Conservation (phyloP, 202 grass and related monocot species). For the Zizania palustris region DNA sequence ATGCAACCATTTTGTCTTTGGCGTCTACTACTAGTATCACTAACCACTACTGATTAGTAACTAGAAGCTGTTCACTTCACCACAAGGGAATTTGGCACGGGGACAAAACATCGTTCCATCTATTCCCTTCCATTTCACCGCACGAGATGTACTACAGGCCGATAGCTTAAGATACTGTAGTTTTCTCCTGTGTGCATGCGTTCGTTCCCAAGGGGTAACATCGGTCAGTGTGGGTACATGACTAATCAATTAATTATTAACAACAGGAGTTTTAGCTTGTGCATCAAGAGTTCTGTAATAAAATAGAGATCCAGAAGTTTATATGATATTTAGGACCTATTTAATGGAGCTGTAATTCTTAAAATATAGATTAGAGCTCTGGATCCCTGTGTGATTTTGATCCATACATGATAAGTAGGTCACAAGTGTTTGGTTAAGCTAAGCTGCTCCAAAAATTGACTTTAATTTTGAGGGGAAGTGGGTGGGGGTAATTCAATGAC, state of each 20-base stretch:
- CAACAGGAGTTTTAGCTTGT: constrained; percentile 5
- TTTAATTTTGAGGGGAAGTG: no score
- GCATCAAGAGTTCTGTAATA: no score
- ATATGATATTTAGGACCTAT: no score
- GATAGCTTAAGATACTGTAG: constrained; percentile 9
- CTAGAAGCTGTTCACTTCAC: constrained; percentile 20
- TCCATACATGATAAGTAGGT: no score
- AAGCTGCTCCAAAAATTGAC: no score
- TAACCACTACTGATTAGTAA: not conserved
- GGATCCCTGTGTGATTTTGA: no score
- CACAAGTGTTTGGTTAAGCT: no score
- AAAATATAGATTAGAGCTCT: no score
- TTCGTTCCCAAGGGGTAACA: constrained; percentile 37
- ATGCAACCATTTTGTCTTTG: constrained; percentile 50
- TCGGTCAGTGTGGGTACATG: constrained; percentile 24
- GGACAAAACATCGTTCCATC: constrained; percentile 53
- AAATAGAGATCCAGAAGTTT: no score
- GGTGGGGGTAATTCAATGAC: no score
- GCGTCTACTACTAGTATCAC: constrained; percentile 42
- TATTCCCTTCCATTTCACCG: constrained; percentile 61
- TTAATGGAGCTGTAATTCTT: no score
- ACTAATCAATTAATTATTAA: not conserved
- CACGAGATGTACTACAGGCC: constrained; percentile 36
- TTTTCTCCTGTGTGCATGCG: not conserved
- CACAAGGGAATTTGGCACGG: constrained; percentile 32